Conservation (phyloP, 1,284 basidiomycete species). For the Fomes fomentarius region DNA sequence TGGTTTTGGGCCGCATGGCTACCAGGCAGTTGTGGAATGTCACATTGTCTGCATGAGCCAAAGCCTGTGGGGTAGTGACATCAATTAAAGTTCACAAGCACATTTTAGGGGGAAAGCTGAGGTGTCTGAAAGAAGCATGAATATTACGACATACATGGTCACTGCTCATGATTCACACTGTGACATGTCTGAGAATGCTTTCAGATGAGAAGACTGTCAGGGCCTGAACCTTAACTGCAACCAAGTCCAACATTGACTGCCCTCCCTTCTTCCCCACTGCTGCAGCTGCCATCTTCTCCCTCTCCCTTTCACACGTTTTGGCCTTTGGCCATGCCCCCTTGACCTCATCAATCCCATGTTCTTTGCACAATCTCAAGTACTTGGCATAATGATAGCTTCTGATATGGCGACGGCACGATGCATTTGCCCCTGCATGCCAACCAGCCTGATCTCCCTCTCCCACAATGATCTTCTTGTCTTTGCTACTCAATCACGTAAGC, state of each 20-base stretch:
- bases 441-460: background rate
- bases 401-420: background rate
- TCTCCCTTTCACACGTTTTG: background rate
- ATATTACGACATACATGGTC: background rate
- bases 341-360: background rate
- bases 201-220: background rate
- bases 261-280: background rate
- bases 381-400: background rate
- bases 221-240: background rate
- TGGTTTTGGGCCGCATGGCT: slow-evolving; percentile 5
- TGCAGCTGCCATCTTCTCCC: background rate
- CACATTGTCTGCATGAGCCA: background rate
- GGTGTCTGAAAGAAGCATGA: too few species aligned
- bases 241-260: background rate
- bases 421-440: background rate
- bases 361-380: background rate
- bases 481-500: background rate
- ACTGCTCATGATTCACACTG: background rate
- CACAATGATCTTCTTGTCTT: background rate
- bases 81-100: background rate
- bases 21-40: slow-evolving; percentile 8
- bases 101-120: too few species aligned
- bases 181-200: background rate
- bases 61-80: background rate
- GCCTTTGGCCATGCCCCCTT: background rate